These are phyloP conservation scores for Metschnikowia amazonensis DNA, from an alignment of 805 yeast species.

Conservation along the genomic window DNA sequence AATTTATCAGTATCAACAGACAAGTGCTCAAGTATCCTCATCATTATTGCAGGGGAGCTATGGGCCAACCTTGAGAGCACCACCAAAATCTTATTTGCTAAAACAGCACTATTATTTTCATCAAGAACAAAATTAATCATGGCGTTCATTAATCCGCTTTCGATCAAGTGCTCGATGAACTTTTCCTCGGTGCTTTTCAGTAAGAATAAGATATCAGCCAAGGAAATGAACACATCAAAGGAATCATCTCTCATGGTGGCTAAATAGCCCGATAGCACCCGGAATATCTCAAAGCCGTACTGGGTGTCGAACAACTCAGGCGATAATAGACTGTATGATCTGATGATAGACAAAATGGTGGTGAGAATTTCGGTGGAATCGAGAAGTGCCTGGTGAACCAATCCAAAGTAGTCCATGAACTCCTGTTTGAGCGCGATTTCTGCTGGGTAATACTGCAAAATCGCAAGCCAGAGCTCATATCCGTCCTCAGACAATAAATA, in stretches of 20 bases:
- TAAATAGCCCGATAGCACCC: constrained; percentile 51
- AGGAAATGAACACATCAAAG: constrained; percentile 49
- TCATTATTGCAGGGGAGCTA: constrained; percentile 33
- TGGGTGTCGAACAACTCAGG: constrained; percentile 39
- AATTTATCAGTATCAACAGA: constrained; percentile 24
- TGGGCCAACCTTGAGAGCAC: constrained; percentile 37
- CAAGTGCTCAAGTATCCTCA: constrained; percentile 29
- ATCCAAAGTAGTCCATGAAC: constrained; percentile 45
- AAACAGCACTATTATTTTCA: constrained; percentile 41
- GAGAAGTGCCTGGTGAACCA: constrained; percentile 55
- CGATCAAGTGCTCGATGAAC: constrained; percentile 30
- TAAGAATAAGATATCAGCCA: constrained; percentile 49
- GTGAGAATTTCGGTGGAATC: constrained; percentile 75
- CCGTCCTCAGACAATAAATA: constrained; percentile 81
- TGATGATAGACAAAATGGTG: constrained; percentile 52
- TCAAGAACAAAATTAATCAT: constrained; percentile 40
- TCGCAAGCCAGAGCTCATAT: constrained; percentile 73
- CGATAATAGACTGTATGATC: constrained; percentile 56
- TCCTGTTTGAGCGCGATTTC: constrained; percentile 29
- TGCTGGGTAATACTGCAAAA: constrained; percentile 58
- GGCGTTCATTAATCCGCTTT: constrained; percentile 44
- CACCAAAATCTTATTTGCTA: constrained; percentile 33
- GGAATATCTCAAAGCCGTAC: constrained; percentile 41
- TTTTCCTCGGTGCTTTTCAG: constrained; percentile 22
- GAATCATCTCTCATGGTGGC: constrained; percentile 69